Evolutionary conservation across 2,329 filamentous ascomycete species (phyloP), one percentile per base, ranked within the genome.

Genomic region (Fusarium continuum): DNA sequence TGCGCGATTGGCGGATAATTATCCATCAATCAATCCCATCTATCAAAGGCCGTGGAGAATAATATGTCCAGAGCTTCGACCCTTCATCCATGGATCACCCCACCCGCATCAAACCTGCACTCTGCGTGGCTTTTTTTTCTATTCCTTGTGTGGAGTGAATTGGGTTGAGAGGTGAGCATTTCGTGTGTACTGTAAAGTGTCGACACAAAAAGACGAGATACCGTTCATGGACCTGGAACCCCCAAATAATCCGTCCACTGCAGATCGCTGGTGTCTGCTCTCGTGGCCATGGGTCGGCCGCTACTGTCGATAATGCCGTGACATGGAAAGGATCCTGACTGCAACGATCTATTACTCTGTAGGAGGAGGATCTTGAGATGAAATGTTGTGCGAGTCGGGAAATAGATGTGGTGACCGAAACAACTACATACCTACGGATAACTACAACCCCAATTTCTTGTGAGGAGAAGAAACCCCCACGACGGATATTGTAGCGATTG

Each of bases 1-100:
- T 22, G 2, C 7, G 3, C 39, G 34, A 71, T 71, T 70, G 68
- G 68, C 36, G 68, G 68, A 71, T 52, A 65, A 65, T 61, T 13
- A 8, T 2, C 9, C 6, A 10, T 5, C 7, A 31, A 38, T 17
- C 19, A 59, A 40, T 47, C 57, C 66, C 68, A 49, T 64, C 64
- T 70, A 71, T 70, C 54, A 66, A 41, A 51, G n/a, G 23, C 26
- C 28, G 35, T 68, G 68, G 68, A 70, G 68, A 71, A 71, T 71
- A 55, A 51, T 51, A 61, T 45, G 46, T 65, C 68, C 68, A 66
- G 55, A 56, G 53, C 54, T 60, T 54, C 26, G 34, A 50, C 49
- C 35, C 31, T 43, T 22, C 28, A 29, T 36, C 23, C 26, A 31
- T 36, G 20, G 31, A 11, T 31, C 50, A 46, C 46, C 51, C 49